These are phyloP conservation scores for Apiospora phragmitis DNA, from an alignment of 2,329 filamentous ascomycete species.

Conservation along the genomic window DNA sequence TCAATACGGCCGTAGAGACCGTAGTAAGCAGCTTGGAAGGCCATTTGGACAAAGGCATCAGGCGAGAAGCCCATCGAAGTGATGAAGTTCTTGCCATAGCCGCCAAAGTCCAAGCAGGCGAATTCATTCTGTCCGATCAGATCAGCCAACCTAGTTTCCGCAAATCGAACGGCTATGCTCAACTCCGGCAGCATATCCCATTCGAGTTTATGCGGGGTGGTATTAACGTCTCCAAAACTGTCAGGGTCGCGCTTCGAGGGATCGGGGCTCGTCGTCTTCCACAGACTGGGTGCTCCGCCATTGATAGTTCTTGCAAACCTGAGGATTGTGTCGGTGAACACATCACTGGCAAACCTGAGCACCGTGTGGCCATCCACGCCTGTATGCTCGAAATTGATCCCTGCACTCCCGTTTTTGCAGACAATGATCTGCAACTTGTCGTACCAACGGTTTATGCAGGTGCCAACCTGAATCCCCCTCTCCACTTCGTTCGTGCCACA, in stretches of 20 bases:
- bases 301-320: conserved; percentile 96
- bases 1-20: conserved; percentile 92
- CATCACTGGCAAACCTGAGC: conserved; percentile 89
- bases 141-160: conserved; percentile 90
- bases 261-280: conserved; percentile 88
- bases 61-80: conserved; percentile 96
- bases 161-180: conserved; percentile 87
- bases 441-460: conserved; percentile 98
- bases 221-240: conserved; percentile 90
- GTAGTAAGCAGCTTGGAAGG: conserved; percentile 97
- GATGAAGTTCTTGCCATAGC: conserved; percentile 97
- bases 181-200: conserved; percentile 97
- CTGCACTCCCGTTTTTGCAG: conserved; percentile 96
- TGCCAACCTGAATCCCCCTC: conserved; percentile 92
- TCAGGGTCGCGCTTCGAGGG: conserved; percentile 88
- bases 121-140: conserved; percentile 97
- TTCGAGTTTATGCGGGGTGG: conserved; percentile 91
- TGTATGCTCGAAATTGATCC: conserved; percentile 99
- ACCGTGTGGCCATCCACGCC: conserved; percentile 98
- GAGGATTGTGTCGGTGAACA: conserved; percentile 97
- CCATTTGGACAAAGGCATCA: conserved; percentile 98
- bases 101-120: conserved; percentile 81
- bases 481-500: conserved; percentile 92
- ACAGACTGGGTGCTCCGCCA: conserved; percentile 85
- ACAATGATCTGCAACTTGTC: conserved; percentile 99